phyloP scores from a whole-genome alignment of 1,284 basidiomycete genomes.

The Coniophora puteana region DNA sequence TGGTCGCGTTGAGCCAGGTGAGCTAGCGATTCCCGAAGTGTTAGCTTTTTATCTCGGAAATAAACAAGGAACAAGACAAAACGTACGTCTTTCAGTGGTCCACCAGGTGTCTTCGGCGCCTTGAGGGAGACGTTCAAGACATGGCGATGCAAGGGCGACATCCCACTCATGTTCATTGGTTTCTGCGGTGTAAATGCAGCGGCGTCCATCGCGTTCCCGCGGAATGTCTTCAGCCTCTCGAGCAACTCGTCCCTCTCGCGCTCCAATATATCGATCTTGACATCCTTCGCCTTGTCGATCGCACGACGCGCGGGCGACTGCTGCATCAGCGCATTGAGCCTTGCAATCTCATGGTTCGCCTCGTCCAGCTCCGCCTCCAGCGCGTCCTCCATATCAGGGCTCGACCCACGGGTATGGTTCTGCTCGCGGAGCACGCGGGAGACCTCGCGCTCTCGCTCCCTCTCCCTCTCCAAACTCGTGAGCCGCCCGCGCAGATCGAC shows the following conservation, averaged over 20 bases:
- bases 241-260: slow-evolving; percentile 71
- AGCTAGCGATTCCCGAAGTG: slow-evolving; percentile 37
- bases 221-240: slow-evolving; percentile 60
- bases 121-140: slow-evolving; percentile 63
- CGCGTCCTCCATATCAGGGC: slow-evolving; percentile 52
- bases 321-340: slow-evolving; percentile 61
- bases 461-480: slow-evolving; percentile 53
- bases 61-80: slow-evolving; percentile 6
- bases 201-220: slow-evolving; percentile 43
- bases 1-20: slow-evolving; percentile 65
- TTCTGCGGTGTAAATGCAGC: slow-evolving; percentile 59
- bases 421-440: slow-evolving; percentile 30
- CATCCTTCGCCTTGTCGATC: slow-evolving; percentile 69
- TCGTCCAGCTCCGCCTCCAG: slow-evolving; percentile 78
- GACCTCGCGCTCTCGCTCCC: slow-evolving; percentile 41
- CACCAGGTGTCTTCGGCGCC: slow-evolving; percentile 73
- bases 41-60: background rate
- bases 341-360: slow-evolving; percentile 78
- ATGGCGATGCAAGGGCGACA: slow-evolving; percentile 71
- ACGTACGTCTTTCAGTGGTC: slow-evolving; percentile 70
- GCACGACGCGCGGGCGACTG: slow-evolving; percentile 75
- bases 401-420: slow-evolving; percentile 31
- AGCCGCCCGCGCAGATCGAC: slow-evolving; percentile 50
- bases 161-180: slow-evolving; percentile 46
- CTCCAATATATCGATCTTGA: slow-evolving; percentile 70